Percentiles rank a stretch among this genome's conserved stretches.
Conservation (phyloP, 805 yeast species). For the Metschnikowia reukaufii region DNA sequence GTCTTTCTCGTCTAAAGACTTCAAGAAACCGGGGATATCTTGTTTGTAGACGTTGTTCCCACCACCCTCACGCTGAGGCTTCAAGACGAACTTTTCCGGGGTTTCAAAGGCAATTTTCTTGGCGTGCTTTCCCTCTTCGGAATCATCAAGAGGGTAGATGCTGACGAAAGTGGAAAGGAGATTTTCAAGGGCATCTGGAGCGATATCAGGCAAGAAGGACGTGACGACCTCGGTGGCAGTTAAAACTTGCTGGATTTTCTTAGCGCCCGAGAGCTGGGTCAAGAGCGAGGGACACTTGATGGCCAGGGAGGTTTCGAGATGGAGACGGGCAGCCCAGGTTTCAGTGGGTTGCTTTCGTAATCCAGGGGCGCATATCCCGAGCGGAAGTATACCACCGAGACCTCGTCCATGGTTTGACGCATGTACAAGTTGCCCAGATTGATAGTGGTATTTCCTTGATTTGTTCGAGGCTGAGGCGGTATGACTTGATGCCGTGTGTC, state of each 20-base stretch:
- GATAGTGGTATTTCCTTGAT: constrained; percentile 45
- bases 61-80: constrained; percentile 99
- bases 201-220: constrained; percentile 44
- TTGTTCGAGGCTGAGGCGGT: constrained; percentile 67
- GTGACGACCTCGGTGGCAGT: constrained; percentile 53
- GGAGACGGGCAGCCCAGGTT: constrained; percentile 77
- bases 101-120: constrained; percentile 61
- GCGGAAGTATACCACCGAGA: constrained; percentile 87
- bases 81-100: constrained; percentile 77
- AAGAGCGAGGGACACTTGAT: constrained; percentile 89
- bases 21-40: constrained; percentile 75
- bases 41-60: constrained; percentile 91
- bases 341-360: constrained; percentile 53
- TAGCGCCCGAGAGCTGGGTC: constrained; percentile 90
- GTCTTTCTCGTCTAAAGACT: constrained; percentile 56
- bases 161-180: constrained; percentile 71
- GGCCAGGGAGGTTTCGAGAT: constrained; percentile 72
- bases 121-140: constrained; percentile 61
- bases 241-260: constrained; percentile 88
- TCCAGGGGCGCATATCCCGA: constrained; percentile 88
- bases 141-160: constrained; percentile 81
- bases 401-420: constrained; percentile 59
- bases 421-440: constrained; percentile 51
- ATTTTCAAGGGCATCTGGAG: constrained; percentile 27
- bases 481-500: constrained; percentile 56